Conservation (phyloP, 2,329 filamentous ascomycete genomes). For the Tolypocladium album region DNA sequence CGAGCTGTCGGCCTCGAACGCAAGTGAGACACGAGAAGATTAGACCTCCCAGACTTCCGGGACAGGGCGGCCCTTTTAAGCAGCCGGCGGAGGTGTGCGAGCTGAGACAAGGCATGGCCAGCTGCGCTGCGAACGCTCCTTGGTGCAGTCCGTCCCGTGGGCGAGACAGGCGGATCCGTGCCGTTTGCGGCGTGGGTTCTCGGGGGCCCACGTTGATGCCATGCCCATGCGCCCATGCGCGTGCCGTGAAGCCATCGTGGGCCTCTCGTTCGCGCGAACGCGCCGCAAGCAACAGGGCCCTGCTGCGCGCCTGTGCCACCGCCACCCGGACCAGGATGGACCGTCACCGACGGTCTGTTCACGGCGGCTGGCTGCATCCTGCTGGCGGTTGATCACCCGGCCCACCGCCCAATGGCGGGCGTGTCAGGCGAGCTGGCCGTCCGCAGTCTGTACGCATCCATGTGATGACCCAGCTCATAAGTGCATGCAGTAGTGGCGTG, state of each 20-base stretch:
- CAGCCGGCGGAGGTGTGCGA: background rate
- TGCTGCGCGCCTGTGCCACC: slow-evolving; percentile 2
- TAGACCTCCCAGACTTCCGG: slow-evolving; percentile 3
- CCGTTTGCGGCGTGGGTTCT: background rate
- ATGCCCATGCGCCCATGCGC: background rate
- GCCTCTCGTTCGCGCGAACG: background rate
- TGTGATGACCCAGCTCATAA: background rate
- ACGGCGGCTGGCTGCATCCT: slow-evolving; percentile 9
- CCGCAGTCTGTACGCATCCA: background rate
- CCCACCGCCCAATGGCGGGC: slow-evolving; percentile 6
- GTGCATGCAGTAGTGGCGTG: background rate
- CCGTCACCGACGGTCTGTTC: slow-evolving; percentile 11
- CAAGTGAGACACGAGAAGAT: background rate
- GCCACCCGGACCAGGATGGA: slow-evolving; percentile 1
- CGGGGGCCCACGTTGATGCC: background rate
- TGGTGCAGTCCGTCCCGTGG: background rate
- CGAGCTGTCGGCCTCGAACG: background rate
- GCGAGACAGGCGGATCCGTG: background rate
- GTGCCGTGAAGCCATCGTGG: background rate
- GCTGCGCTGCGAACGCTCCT: background rate
- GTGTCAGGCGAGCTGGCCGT: background rate
- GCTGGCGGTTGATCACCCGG: slow-evolving; percentile 7
- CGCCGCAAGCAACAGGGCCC: background rate
- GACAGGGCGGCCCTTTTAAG: background rate
- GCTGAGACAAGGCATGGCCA: background rate